Conservation (phyloP, 208 protist genomes). For the Acanthamoeba royreba region DNA sequence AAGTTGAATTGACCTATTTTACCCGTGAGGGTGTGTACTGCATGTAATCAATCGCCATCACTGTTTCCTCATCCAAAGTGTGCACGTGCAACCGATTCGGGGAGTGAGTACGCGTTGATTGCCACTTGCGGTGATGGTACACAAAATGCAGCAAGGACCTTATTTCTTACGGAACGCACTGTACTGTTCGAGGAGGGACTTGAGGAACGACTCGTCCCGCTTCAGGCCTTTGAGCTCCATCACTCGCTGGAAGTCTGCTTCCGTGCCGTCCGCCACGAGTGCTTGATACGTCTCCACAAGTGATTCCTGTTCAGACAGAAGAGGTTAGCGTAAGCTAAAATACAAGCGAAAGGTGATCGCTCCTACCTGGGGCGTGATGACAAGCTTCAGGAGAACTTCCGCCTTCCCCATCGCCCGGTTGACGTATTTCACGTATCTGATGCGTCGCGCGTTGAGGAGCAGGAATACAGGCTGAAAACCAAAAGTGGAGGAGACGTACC, state of each 20-base stretch:
- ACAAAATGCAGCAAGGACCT: no score
- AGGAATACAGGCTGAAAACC: no score
- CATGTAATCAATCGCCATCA: no score
- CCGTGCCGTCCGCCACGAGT: slow-evolving; percentile 36
- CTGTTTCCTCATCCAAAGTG: no score
- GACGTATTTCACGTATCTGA: slow-evolving; percentile 48
- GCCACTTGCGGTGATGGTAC: no score
- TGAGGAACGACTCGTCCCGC: slow-evolving; percentile 39
- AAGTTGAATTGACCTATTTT: no score
- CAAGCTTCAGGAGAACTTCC: slow-evolving; percentile 57
- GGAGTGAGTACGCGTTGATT: no score
- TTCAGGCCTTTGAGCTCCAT: slow-evolving; percentile 70
- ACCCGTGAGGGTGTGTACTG: no score
- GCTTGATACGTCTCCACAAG: slow-evolving; percentile 59
- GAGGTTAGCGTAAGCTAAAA: background rate
- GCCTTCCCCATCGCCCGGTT: slow-evolving; percentile 56
- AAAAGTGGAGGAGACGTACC: background rate
- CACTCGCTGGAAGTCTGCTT: slow-evolving; percentile 65
- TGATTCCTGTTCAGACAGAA: background rate
- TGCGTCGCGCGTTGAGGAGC: background rate
- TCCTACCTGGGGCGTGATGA: slow-evolving; percentile 8
- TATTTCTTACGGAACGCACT: background rate
- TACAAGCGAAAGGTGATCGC: background rate
- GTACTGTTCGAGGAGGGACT: slow-evolving; percentile 25
- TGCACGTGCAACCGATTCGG: no score